Evolutionary conservation across 2,329 filamentous ascomycete species (phyloP).

Genomic region (Phialemoniopsis sp.): DNA sequence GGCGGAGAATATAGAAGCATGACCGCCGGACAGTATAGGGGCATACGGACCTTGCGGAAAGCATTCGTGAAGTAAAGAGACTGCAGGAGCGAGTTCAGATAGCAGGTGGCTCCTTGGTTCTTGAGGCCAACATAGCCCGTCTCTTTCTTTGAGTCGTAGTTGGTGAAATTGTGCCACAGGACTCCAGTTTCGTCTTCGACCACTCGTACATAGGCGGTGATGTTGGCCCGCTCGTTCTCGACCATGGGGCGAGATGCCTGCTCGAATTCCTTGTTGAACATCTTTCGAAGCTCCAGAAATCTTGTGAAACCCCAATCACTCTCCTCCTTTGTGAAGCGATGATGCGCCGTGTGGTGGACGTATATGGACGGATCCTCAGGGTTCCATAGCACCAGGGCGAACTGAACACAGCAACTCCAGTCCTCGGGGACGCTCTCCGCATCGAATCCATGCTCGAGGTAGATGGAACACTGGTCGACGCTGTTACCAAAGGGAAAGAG

Average conservation of each 20-base stretch:
- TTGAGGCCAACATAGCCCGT: slow-evolving; percentile 95
- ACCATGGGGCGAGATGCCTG: slow-evolving; percentile 65
- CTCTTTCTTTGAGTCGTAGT: slow-evolving; percentile 99
- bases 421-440: slow-evolving; percentile 73
- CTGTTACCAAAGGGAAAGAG: slow-evolving; percentile 97
- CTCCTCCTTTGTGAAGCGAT: slow-evolving; percentile 94
- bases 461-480: slow-evolving; percentile 89
- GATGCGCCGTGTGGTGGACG: slow-evolving; percentile 78
- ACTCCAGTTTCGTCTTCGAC: slow-evolving; percentile 87
- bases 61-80: slow-evolving; percentile 86
- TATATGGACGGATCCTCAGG: slow-evolving; percentile 85
- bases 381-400: slow-evolving; percentile 91
- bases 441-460: slow-evolving; percentile 91
- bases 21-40: too few species aligned
- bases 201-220: slow-evolving; percentile 78
- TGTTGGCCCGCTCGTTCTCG: slow-evolving; percentile 72
- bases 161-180: slow-evolving; percentile 85
- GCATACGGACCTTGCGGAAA: slow-evolving; percentile 74
- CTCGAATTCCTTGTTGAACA: slow-evolving; percentile 79
- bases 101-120: slow-evolving; percentile 93
- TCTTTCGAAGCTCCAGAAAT: slow-evolving; percentile 81
- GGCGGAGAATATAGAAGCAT: slow-evolving; percentile 3
- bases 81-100: slow-evolving; percentile 79
- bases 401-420: slow-evolving; percentile 96
- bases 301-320: slow-evolving; percentile 99